Evolutionary conservation across 805 yeast genomes (phyloP).

Genomic region (Dipodascus geniculatus): DNA sequence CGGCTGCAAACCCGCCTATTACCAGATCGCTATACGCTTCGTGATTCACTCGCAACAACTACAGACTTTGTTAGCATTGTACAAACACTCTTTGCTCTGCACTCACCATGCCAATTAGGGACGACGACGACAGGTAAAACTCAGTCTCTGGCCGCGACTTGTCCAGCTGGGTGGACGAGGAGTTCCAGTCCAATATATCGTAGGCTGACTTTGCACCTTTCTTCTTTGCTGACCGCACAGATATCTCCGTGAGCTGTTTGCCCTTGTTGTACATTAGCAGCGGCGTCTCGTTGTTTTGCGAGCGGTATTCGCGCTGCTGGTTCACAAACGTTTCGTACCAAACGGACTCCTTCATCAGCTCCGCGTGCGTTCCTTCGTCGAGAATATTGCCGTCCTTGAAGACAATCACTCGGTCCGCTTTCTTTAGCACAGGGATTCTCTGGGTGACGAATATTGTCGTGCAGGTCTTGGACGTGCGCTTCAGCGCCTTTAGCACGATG

Average conservation of each 20-base stretch:
- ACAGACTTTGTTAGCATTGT: neutral
- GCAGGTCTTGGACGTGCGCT: conserved; percentile 19
- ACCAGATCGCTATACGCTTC: conserved; percentile 15
- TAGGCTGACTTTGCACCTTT: conserved; percentile 1
- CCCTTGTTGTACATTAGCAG: neutral
- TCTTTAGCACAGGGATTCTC: conserved; percentile 37
- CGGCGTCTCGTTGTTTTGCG: conserved; percentile 7
- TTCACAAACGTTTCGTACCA: conserved; percentile 19
- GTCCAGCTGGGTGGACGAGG: neutral
- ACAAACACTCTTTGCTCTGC: neutral
- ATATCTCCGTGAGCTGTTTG: neutral
- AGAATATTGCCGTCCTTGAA: conserved; percentile 36
- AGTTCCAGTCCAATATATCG: neutral
- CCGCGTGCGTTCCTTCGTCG: conserved; percentile 29
- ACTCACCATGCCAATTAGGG: neutral
- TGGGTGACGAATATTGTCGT: conserved; percentile 46
- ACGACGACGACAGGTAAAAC: neutral
- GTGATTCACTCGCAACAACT: conserved; percentile 15
- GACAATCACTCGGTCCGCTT: conserved; percentile 40
- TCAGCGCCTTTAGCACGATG: conserved; percentile 25
- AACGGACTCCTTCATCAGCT: conserved; percentile 18
- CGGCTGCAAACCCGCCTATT: conserved; percentile 15
- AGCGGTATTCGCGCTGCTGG: conserved; percentile 9
- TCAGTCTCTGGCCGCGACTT: neutral
- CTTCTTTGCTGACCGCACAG: neutral